Percentiles rank a stretch among this genome's conserved stretches.
Evolutionary conservation across 2,329 filamentous ascomycete genomes (phyloP).

Genomic region (Botrytis galanthina): DNA sequence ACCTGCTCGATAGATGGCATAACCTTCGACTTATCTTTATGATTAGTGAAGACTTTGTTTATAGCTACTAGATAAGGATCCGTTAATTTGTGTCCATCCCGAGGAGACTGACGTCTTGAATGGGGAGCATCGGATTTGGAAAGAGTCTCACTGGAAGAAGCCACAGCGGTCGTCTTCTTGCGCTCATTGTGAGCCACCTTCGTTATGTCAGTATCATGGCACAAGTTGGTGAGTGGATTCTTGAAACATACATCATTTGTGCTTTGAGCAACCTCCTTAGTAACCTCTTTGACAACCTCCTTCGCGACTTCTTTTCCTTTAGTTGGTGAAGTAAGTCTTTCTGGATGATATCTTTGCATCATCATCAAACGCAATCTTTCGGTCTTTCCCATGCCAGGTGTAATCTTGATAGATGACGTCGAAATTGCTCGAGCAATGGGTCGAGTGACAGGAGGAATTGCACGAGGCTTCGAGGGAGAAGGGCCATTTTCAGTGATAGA

Average conservation of each 20-base stretch:
- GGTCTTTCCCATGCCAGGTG: not conserved
- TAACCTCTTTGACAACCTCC: not conserved
- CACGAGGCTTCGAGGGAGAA: not conserved
- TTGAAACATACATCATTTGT: slow-evolving; percentile 1
- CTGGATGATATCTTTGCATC: not conserved
- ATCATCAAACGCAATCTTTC: not conserved
- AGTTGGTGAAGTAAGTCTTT: not conserved
- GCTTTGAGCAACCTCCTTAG: not conserved
- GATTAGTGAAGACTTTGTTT: slow-evolving; percentile 14
- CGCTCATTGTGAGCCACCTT: slow-evolving; percentile 8
- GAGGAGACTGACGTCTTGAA: slow-evolving; percentile 5
- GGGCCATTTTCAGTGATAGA: not conserved
- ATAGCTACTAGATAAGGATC: slow-evolving; percentile 22
- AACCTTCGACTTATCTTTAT: slow-evolving; percentile 8
- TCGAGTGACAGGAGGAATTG: not conserved
- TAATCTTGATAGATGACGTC: not conserved
- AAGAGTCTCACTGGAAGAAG: slow-evolving; percentile 18
- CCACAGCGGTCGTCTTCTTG: slow-evolving; percentile 13
- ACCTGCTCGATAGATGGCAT: slow-evolving; percentile 20
- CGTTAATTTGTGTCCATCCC: slow-evolving; percentile 18
- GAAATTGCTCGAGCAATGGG: not conserved
- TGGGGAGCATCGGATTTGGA: slow-evolving; percentile 5
- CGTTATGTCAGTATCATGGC: not conserved
- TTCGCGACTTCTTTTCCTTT: slow-evolving; percentile 1
- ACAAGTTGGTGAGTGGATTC: not conserved